These are phyloP conservation scores for Pythium angustatum DNA, from an alignment of 352 stramenopile genomes.

Conservation along the genomic window DNA sequence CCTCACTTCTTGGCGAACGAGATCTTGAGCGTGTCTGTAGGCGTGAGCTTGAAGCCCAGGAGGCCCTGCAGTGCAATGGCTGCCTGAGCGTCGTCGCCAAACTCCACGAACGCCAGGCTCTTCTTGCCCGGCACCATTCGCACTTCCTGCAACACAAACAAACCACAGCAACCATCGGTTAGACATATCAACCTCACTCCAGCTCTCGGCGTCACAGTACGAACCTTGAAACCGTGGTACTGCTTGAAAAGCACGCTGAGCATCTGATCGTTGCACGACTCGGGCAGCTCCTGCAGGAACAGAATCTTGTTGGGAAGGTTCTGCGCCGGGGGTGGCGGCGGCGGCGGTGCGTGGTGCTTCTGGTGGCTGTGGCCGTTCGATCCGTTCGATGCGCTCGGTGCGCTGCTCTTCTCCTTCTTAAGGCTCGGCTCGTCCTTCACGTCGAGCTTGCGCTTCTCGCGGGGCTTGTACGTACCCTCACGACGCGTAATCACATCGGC, in stretches of 20 bases:
- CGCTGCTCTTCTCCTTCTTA: conserved; percentile 33
- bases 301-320: conserved; percentile 91
- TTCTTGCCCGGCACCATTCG: conserved; percentile 93
- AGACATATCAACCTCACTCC: not conserved
- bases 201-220: conserved; percentile 12
- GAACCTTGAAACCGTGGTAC: conserved; percentile 94
- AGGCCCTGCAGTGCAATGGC: conserved; percentile 81
- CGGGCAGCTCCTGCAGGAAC: conserved; percentile 92
- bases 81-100: conserved; percentile 86
- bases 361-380: conserved; percentile 16
- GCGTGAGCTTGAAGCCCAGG: conserved; percentile 83
- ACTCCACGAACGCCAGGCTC: conserved; percentile 96
- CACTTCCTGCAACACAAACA: conserved; percentile 73
- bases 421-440: conserved; percentile 35
- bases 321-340: conserved; percentile 44
- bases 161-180: not conserved
- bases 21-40: conserved; percentile 78
- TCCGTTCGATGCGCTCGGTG: conserved; percentile 33
- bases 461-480: conserved; percentile 71
- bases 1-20: conserved; percentile 86
- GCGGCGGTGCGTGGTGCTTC: conserved; percentile 33
- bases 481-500: conserved; percentile 75
- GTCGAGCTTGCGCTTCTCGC: conserved; percentile 83
- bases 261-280: conserved; percentile 96
- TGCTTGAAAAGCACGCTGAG: conserved; percentile 96